phyloP scores from a whole-genome alignment of 2,329 filamentous ascomycete genomes.

The Orbilia blumenaviensis region DNA sequence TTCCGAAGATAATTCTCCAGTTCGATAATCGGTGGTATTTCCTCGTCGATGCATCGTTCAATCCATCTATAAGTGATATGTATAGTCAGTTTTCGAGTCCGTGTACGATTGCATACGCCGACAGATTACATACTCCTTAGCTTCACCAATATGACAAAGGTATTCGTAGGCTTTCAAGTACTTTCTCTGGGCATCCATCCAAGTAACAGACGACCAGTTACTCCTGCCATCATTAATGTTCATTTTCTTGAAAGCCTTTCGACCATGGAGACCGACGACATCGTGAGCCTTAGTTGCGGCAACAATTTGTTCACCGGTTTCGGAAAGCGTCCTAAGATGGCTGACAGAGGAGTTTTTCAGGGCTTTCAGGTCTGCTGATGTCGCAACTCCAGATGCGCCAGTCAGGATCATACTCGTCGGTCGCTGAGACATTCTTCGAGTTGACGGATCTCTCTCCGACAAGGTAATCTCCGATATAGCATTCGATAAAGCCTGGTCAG shows the following conservation, averaged over 20 bases:
- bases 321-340: slow-evolving; percentile 85
- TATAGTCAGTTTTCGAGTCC: slow-evolving; percentile 13
- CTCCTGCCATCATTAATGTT: slow-evolving; percentile 66
- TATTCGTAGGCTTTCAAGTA: slow-evolving; percentile 98
- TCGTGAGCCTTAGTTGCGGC: slow-evolving; percentile 79
- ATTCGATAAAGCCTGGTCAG: slow-evolving; percentile 27
- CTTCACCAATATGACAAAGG: slow-evolving; percentile 97
- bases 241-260: slow-evolving; percentile 70
- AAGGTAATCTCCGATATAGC: slow-evolving; percentile 41
- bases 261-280: slow-evolving; percentile 85
- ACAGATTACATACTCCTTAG: slow-evolving; percentile 73
- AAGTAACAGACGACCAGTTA: slow-evolving; percentile 82
- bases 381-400: slow-evolving; percentile 27
- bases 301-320: slow-evolving; percentile 79
- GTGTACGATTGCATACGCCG: background rate
- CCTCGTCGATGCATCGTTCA: slow-evolving; percentile 83
- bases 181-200: slow-evolving; percentile 99
- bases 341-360: slow-evolving; percentile 88
- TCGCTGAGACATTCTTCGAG: slow-evolving; percentile 40
- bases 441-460: slow-evolving; percentile 18
- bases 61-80: slow-evolving; percentile 72
- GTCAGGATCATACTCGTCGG: slow-evolving; percentile 48
- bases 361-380: slow-evolving; percentile 43
- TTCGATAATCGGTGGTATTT: slow-evolving; percentile 90
- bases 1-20: slow-evolving; percentile 91